These are phyloP conservation scores for Ganoderma multipileum DNA, from an alignment of 1,284 basidiomycete species.

Conservation along the genomic window DNA sequence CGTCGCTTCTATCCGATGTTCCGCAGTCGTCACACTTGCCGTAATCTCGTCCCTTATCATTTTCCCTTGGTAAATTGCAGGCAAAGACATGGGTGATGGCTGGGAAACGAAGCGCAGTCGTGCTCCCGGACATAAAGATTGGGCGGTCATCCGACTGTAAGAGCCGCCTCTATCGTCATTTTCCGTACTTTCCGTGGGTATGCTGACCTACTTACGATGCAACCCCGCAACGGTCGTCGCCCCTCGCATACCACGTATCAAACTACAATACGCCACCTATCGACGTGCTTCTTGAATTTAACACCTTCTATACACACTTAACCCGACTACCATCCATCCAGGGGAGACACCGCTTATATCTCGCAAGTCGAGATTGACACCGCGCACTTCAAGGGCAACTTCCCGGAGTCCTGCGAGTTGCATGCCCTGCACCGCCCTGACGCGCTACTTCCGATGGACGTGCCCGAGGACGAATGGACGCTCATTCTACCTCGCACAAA, in stretches of 20 bases:
- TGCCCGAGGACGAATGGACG: constrained; percentile 68
- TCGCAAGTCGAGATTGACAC: constrained; percentile 92
- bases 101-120: constrained; percentile 98
- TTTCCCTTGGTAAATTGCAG: constrained; percentile 31
- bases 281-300: background rate
- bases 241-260: constrained; percentile 35
- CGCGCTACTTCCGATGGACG: constrained; percentile 49
- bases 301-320: background rate
- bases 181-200: constrained; percentile 41
- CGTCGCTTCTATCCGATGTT: constrained; percentile 18
- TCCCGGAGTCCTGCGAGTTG: constrained; percentile 88
- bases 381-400: constrained; percentile 96
- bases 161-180: constrained; percentile 37
- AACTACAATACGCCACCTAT: background rate
- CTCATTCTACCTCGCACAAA: constrained; percentile 79
- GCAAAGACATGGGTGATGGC: constrained; percentile 95
- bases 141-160: constrained; percentile 90
- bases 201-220: constrained; percentile 33
- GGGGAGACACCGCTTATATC: constrained; percentile 61
- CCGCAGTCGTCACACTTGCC: constrained; percentile 20
- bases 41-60: constrained; percentile 9
- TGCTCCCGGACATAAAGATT: constrained; percentile 83
- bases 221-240: background rate
- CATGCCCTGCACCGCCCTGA: constrained; percentile 63
- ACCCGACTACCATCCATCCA: constrained; percentile 11